phyloP scores from a whole-genome alignment of 1,284 basidiomycete genomes.

The Rhodotorula sp. region DNA sequence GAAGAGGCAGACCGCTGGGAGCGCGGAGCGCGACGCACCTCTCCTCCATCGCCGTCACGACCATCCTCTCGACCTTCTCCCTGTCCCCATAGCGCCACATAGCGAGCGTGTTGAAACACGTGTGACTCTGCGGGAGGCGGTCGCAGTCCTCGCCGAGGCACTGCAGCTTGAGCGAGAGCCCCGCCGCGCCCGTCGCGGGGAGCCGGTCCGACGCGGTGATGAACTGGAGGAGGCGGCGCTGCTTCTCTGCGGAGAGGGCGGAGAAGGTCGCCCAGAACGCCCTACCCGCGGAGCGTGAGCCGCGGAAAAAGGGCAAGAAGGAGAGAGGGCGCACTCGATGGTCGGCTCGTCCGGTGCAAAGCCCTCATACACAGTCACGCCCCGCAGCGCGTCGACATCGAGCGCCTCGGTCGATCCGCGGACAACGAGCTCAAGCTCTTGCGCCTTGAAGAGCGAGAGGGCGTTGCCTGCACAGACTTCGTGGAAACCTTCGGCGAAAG shows the following conservation, averaged over 20 bases:
- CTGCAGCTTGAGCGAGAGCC: conserved; percentile 33
- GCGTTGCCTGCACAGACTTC: conserved; percentile 45
- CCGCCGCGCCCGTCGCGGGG: conserved; percentile 41
- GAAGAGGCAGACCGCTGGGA: too few relatives aligned
- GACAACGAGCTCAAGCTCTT: conserved; percentile 47
- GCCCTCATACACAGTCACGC: conserved; percentile 41
- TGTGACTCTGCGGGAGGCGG: conserved; percentile 14
- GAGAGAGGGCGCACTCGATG: conserved; percentile 28
- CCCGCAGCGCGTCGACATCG: conserved; percentile 40
- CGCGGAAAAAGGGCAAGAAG: not conserved
- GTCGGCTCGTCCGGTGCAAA: conserved; percentile 35
- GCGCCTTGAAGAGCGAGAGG: conserved; percentile 42
- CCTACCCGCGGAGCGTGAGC: conserved; percentile 12
- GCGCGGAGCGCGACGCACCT: conserved; percentile 20
- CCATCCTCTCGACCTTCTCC: conserved; percentile 20
- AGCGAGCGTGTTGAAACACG: conserved; percentile 37
- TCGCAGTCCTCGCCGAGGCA: conserved; percentile 22
- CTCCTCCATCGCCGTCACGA: conserved; percentile 26
- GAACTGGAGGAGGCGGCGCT: conserved; percentile 43
- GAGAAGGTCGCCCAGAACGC: conserved; percentile 44
- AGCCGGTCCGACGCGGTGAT: conserved; percentile 46
- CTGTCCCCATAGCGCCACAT: conserved; percentile 19
- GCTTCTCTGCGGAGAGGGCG: conserved; percentile 11
- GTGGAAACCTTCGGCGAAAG: conserved; percentile 45
- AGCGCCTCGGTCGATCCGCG: conserved; percentile 42